Conservation (phyloP, 257 asterid genomes). For the Anisodus acutangulus region DNA sequence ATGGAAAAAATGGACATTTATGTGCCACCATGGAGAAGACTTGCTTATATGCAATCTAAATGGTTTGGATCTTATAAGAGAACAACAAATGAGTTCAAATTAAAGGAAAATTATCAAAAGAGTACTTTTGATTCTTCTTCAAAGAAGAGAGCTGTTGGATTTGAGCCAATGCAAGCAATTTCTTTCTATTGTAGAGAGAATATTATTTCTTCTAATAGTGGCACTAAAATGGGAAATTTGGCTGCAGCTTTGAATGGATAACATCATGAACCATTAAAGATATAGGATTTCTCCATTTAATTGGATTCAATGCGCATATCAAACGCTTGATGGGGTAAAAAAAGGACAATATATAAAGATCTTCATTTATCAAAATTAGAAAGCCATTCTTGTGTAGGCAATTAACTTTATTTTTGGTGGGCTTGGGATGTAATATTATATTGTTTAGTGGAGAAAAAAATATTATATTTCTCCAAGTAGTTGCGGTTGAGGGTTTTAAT, state of each 20-base stretch:
- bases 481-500: background rate
- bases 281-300: too few species aligned
- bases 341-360: too few species aligned
- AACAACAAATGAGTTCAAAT: conserved; percentile 55
- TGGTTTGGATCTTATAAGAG: conserved; percentile 69
- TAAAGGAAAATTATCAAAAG: background rate
- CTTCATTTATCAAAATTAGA: background rate
- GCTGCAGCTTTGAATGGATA: conserved; percentile 46
- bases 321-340: too few species aligned
- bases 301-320: background rate
- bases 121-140: background rate
- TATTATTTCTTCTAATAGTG: conserved; percentile 36
- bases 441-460: background rate
- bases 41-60: conserved; percentile 62
- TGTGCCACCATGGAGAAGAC: conserved; percentile 91
- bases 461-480: background rate
- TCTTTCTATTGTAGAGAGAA: conserved; percentile 44
- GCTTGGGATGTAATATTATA: background rate
- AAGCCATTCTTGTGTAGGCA: background rate
- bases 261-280: background rate
- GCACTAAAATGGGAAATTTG: conserved; percentile 57
- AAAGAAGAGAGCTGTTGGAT: conserved; percentile 52
- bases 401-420: background rate
- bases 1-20: conserved; percentile 55
- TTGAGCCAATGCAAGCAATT: conserved; percentile 37